phyloP scores from a whole-genome alignment of 495 filamentous ascomycete species.

The Lindgomyces ingoldianus region DNA sequence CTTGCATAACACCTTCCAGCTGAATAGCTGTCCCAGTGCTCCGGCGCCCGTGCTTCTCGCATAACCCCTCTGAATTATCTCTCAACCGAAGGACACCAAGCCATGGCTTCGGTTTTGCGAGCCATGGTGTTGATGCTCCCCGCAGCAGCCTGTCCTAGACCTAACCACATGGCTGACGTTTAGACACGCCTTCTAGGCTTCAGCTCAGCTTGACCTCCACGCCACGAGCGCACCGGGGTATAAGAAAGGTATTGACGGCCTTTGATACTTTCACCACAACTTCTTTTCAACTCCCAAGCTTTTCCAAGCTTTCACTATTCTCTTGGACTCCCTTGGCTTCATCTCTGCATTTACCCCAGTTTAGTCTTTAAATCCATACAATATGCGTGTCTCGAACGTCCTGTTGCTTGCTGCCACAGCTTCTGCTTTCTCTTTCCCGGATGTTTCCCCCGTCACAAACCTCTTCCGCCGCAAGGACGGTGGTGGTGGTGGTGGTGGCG shows the following conservation, averaged over 20 bases:
- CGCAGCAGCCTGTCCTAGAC: no score
- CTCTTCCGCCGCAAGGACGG: constrained; percentile 19
- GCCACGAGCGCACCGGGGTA: not conserved
- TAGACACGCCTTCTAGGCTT: not conserved
- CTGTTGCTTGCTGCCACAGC: constrained; percentile 20
- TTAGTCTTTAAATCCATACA: constrained; percentile 37
- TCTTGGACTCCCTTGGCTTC: not conserved
- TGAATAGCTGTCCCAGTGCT: not conserved
- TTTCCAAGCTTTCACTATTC: constrained; percentile 6
- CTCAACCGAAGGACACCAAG: not conserved
- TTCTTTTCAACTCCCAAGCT: not conserved
- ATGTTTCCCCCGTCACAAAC: constrained; percentile 2
- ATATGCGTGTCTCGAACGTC: constrained; percentile 25
- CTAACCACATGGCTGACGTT: not conserved
- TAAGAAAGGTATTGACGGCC: not conserved
- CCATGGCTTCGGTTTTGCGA: not conserved
- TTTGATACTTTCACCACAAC: not conserved
- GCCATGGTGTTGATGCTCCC: not conserved
- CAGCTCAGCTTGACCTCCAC: not conserved
- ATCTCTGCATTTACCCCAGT: not conserved
- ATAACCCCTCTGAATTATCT: not conserved
- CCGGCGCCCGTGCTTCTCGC: not conserved
- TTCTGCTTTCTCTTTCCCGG: constrained; percentile 25
- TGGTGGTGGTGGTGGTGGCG: not conserved
- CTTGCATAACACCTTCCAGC: not conserved